Conservation (phyloP, 2,329 filamentous ascomycete genomes). For the Fonsecaea nubica region DNA sequence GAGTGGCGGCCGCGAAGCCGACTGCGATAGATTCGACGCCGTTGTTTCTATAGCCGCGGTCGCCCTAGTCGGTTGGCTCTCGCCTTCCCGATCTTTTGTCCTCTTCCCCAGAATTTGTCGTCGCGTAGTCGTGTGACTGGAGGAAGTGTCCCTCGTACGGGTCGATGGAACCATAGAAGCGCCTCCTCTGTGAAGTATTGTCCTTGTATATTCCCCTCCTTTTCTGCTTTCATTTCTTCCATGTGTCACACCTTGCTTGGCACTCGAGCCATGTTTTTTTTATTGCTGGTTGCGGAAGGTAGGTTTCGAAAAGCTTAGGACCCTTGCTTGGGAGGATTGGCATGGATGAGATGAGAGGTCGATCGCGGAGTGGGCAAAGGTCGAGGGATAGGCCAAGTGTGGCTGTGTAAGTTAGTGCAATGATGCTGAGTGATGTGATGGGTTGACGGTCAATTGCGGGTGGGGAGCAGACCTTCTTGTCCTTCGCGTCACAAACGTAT, state of each 20-base stretch:
- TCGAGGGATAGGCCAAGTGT: conserved; percentile 31
- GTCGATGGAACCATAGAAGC: not conserved
- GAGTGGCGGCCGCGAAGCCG: conserved; percentile 3
- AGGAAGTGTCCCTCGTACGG: not conserved
- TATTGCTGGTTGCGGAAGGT: not conserved
- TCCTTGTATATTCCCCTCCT: not conserved
- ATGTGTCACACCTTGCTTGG: not conserved
- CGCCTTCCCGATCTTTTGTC: not conserved
- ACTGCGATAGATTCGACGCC: not conserved
- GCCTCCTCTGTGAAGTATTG: not conserved
- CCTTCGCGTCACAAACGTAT: conserved; percentile 13
- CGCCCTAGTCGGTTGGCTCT: not conserved
- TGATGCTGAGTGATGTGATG: conserved; percentile 18
- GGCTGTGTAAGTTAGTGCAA: conserved; percentile 27
- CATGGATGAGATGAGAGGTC: conserved; percentile 5
- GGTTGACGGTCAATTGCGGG: conserved; percentile 10
- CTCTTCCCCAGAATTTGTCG: not conserved
- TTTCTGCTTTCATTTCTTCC: not conserved
- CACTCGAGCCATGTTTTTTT: not conserved
- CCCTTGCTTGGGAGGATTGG: not conserved
- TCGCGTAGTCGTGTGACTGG: not conserved
- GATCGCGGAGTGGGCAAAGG: conserved; percentile 1
- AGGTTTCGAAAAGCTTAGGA: not conserved
- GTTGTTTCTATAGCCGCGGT: not conserved
- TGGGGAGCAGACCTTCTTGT: conserved; percentile 15